Conservation (phyloP, 2,329 filamentous ascomycete genomes). For the Fusarium compactum region DNA sequence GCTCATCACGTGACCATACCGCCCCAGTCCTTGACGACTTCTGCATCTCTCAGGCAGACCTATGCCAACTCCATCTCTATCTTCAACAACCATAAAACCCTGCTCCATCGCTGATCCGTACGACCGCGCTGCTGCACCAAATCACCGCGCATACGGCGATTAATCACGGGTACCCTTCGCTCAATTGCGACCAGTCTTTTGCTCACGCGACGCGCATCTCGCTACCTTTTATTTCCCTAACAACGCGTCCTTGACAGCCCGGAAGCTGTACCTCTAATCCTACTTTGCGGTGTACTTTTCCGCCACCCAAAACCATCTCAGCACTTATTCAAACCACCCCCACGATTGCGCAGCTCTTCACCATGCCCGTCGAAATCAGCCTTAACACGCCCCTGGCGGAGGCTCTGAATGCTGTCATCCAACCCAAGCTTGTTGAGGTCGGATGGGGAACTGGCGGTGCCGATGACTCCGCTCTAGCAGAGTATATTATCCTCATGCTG, state of each 20-base stretch:
- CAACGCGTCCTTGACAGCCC: slow-evolving; percentile 42
- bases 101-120: slow-evolving; percentile 37
- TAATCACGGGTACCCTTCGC: slow-evolving; percentile 6
- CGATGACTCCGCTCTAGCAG: slow-evolving; percentile 85
- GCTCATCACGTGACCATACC: slow-evolving; percentile 45
- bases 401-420: slow-evolving; percentile 83
- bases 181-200: slow-evolving; percentile 36
- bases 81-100: slow-evolving; percentile 40
- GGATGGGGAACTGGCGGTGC: slow-evolving; percentile 86
- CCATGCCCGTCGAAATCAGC: slow-evolving; percentile 82
- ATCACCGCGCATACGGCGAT: slow-evolving; percentile 30
- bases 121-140: slow-evolving; percentile 34
- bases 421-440: slow-evolving; percentile 91
- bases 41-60: slow-evolving; percentile 44
- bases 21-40: slow-evolving; percentile 48
- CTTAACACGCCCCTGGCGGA: slow-evolving; percentile 86
- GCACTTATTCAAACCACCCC: slow-evolving; percentile 4
- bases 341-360: slow-evolving; percentile 45
- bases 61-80: slow-evolving; percentile 46
- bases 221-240: slow-evolving; percentile 11
- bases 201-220: slow-evolving; percentile 46
- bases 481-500: slow-evolving; percentile 98
- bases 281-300: slow-evolving; percentile 38
- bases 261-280: slow-evolving; percentile 32
- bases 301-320: slow-evolving; percentile 32